A percentile compares a stretch with the other conserved stretches of the same genome.
phyloP scores from a whole-genome alignment of 192 early-diverging fungal species.

The Cladochytrium replicatum region DNA sequence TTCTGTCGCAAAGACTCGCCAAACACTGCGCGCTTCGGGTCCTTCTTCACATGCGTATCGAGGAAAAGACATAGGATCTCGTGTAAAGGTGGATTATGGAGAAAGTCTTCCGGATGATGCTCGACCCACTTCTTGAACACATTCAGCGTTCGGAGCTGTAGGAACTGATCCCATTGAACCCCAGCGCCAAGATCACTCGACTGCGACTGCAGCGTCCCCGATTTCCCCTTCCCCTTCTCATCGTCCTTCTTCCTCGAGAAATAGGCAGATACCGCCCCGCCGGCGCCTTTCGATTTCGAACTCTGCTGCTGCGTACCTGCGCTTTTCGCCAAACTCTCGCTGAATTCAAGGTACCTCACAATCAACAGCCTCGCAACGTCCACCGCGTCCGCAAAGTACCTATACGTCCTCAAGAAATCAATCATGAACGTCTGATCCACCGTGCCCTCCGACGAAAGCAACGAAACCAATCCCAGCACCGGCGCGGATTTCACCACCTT shows the following conservation, averaged over 20 bases:
- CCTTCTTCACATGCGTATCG: conserved; percentile 13
- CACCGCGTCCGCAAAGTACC: conserved; percentile 52
- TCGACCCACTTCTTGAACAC: conserved; percentile 45
- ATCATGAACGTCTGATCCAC: conserved; percentile 46
- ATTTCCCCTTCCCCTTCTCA: neutral
- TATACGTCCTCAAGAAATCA: conserved; percentile 55
- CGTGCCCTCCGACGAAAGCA: conserved; percentile 19
- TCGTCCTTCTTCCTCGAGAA: conserved; percentile 1
- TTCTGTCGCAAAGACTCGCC: conserved; percentile 20
- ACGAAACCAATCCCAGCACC: conserved; percentile 14
- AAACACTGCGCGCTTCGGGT: conserved; percentile 18
- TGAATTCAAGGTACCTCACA: conserved; percentile 46
- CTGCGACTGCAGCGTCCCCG: neutral
- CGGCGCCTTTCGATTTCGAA: conserved; percentile 3
- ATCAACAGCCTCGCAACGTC: conserved; percentile 58
- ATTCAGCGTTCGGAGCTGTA: conserved; percentile 31
- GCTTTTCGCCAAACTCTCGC: conserved; percentile 3
- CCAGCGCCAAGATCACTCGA: neutral
- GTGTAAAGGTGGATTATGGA: conserved; percentile 2
- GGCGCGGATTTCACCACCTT: conserved; percentile 6
- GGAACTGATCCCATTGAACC: conserved; percentile 15
- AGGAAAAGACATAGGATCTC: conserved; percentile 20
- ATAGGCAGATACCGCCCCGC: too few species aligned
- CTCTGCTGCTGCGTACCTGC: conserved; percentile 8
- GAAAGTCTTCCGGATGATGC: conserved; percentile 26